Percentiles rank a stretch among this genome's conserved stretches.
phyloP scores from a whole-genome alignment of 1,284 basidiomycete genomes.

The Veloporphyrellus conicus region DNA sequence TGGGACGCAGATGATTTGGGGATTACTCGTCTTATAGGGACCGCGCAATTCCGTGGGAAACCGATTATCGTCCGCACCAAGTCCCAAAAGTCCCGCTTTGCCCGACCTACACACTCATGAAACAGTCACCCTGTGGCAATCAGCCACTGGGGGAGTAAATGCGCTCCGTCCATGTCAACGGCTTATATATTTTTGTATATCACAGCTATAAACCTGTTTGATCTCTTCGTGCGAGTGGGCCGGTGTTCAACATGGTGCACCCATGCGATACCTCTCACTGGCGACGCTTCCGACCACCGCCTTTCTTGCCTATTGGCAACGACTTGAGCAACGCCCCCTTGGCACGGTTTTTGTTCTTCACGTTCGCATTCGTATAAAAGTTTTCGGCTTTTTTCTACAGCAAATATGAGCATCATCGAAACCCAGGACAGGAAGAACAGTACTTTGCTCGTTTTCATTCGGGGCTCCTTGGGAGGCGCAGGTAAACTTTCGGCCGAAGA shows the following conservation, averaged over 20 bases:
- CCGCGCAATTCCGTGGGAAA: slow-evolving; percentile 28
- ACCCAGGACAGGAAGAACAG: slow-evolving; percentile 7
- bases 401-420: slow-evolving; percentile 12
- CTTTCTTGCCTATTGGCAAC: slow-evolving; percentile 47
- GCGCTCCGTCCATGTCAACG: neutral
- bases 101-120: slow-evolving; percentile 7
- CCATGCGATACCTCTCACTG: slow-evolving; percentile 17
- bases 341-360: slow-evolving; percentile 81
- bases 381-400: slow-evolving; percentile 80
- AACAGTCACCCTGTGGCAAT: slow-evolving; percentile 9
- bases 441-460: slow-evolving; percentile 89
- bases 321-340: slow-evolving; percentile 57
- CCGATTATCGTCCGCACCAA: slow-evolving; percentile 27
- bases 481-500: slow-evolving; percentile 37
- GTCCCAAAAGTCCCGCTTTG: neutral
- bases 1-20: slow-evolving; percentile 10
- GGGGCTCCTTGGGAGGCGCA: slow-evolving; percentile 48
- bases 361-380: slow-evolving; percentile 84
- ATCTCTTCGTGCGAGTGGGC: slow-evolving; percentile 7
- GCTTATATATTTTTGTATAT: slow-evolving; percentile 12
- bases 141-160: neutral
- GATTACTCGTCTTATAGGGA: slow-evolving; percentile 24
- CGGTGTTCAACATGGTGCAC: neutral
- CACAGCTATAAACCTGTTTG: slow-evolving; percentile 5
- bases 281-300: slow-evolving; percentile 38